phyloP scores from a whole-genome alignment of 2,329 filamentous ascomycete species.

The Colletotrichum melonis region DNA sequence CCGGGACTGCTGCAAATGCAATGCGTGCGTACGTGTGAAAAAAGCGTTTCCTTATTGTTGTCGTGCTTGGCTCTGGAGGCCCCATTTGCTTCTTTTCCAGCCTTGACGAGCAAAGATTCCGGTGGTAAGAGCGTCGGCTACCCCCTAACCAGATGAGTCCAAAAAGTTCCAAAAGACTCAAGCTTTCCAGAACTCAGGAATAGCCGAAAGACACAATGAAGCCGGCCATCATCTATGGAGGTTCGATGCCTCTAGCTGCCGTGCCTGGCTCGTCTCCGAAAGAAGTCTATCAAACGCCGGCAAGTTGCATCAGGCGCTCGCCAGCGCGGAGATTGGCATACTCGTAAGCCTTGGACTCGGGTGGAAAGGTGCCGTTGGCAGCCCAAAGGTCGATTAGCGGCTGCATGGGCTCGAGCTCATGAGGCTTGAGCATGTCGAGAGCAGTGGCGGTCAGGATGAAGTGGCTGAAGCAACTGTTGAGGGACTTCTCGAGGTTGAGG shows the following conservation, averaged over 20 bases:
- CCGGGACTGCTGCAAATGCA: constrained; percentile 33
- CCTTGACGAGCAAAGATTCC: neutral
- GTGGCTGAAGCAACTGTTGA: constrained; percentile 90
- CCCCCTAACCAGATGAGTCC: neutral
- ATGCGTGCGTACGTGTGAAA: constrained; percentile 21
- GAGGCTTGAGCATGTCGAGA: constrained; percentile 85
- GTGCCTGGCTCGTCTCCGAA: neutral
- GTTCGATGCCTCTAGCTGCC: neutral
- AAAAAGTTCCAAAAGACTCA: neutral
- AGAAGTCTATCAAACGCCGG: constrained; percentile 41
- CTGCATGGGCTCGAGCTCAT: constrained; percentile 96
- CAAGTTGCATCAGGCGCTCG: constrained; percentile 66
- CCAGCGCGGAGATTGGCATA: constrained; percentile 72
- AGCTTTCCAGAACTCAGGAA: neutral
- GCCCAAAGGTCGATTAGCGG: constrained; percentile 93
- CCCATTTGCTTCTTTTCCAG: constrained; percentile 1
- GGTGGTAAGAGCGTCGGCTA: neutral
- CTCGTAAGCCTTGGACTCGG: constrained; percentile 75
- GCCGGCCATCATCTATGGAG: neutral
- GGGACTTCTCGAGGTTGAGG: constrained; percentile 81
- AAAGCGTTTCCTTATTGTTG: constrained; percentile 7
- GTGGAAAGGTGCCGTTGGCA: constrained; percentile 86
- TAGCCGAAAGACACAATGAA: neutral
- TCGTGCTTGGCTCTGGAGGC: neutral
- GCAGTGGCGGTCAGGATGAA: constrained; percentile 85